Percentiles rank a stretch among this genome's conserved stretches.
Conservation (phyloP, 2,329 filamentous ascomycete species). For the Huntiella savannae region DNA sequence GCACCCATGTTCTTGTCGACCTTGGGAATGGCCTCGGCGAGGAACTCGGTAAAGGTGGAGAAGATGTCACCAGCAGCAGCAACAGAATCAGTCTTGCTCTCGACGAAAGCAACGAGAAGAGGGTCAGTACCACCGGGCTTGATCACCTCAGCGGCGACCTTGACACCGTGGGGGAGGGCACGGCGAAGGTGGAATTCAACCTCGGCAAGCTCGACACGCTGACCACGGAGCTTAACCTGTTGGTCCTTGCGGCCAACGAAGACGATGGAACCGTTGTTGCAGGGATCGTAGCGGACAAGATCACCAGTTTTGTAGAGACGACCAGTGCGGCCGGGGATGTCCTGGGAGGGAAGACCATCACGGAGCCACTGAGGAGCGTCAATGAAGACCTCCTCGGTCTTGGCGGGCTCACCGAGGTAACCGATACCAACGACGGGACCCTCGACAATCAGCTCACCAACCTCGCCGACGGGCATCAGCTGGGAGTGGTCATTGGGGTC, state of each 20-base stretch:
- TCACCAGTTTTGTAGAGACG: slow-evolving; percentile 42
- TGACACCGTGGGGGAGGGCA: slow-evolving; percentile 24
- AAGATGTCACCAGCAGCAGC: slow-evolving; percentile 13
- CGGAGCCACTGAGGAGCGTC: slow-evolving; percentile 33
- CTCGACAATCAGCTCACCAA: slow-evolving; percentile 35
- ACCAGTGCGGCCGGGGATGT: slow-evolving; percentile 20
- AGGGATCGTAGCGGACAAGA: slow-evolving; percentile 32
- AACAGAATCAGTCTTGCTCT: slow-evolving; percentile 17
- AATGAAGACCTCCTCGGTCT: slow-evolving; percentile 40
- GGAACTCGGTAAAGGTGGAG: slow-evolving; percentile 18
- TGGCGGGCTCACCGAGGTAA: slow-evolving; percentile 38
- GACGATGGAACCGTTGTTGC: slow-evolving; percentile 33
- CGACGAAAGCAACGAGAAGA: slow-evolving; percentile 27
- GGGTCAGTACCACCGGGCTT: slow-evolving; percentile 25
- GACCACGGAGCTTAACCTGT: slow-evolving; percentile 50
- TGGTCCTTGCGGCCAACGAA: slow-evolving; percentile 46
- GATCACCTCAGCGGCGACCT: slow-evolving; percentile 30
- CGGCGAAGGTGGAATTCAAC: slow-evolving; percentile 30
- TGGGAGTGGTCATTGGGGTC: slow-evolving; percentile 27
- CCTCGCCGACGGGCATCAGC: slow-evolving; percentile 27
- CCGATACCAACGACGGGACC: slow-evolving; percentile 43
- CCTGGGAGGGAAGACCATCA: slow-evolving; percentile 17
- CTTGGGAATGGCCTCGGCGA: slow-evolving; percentile 16
- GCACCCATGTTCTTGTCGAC: slow-evolving; percentile 19
- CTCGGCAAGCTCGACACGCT: slow-evolving; percentile 40